Conservation (phyloP, 305 asterid genomes). For the Solanum hybrid region DNA sequence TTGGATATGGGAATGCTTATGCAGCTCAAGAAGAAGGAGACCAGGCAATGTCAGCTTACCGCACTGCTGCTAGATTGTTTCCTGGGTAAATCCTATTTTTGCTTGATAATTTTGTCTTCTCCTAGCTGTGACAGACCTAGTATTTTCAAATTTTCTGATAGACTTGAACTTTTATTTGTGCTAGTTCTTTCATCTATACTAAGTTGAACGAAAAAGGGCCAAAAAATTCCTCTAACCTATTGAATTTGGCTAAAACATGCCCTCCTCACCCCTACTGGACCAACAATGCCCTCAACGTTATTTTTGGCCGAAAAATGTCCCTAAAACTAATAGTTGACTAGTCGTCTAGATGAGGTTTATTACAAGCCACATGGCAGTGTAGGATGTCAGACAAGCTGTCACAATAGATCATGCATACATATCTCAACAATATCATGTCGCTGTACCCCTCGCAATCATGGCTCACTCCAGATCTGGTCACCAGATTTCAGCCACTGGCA, state of each 20-base stretch:
- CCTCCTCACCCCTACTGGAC: neutral
- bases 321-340: neutral
- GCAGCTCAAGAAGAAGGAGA: conserved; percentile 98
- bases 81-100: conserved; percentile 57
- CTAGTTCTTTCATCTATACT: neutral
- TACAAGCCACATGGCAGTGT: neutral
- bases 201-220: neutral
- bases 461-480: neutral
- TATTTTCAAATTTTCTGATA: neutral
- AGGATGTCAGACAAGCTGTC: neutral
- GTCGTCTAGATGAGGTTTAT: neutral
- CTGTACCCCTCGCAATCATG: neutral
- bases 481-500: neutral
- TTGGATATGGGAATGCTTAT: conserved; percentile 92
- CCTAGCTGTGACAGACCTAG: neutral
- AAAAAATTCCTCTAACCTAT: neutral
- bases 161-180: neutral
- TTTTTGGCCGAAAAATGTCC: neutral
- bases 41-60: conserved; percentile 98
- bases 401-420: too few relatives aligned
- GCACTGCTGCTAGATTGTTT: conserved; percentile 97
- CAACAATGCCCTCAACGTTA: neutral
- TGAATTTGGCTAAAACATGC: neutral
- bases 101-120: neutral
- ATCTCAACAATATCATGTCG: too few relatives aligned